phyloP scores from a whole-genome alignment of 2,329 filamentous ascomycete species.

The Phyllosticta citribraziliensis region DNA sequence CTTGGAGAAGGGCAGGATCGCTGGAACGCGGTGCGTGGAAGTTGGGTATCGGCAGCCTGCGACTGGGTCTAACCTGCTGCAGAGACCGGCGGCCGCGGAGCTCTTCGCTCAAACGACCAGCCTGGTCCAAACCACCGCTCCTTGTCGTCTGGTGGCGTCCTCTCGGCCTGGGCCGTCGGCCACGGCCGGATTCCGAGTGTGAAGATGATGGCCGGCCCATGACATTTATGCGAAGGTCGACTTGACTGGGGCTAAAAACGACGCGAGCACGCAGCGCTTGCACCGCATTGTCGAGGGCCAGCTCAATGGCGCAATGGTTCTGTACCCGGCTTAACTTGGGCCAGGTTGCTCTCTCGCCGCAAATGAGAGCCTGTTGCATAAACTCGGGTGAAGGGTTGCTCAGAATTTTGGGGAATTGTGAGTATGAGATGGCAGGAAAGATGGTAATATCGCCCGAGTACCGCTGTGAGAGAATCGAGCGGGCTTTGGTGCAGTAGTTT shows the following conservation, averaged over 20 bases:
- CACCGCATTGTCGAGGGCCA: conserved; percentile 70
- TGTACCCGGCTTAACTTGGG: conserved; percentile 76
- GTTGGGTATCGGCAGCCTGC: neutral
- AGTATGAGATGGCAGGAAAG: conserved; percentile 64
- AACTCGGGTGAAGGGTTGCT: conserved; percentile 80
- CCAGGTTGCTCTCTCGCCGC: conserved; percentile 84
- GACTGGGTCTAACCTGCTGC: neutral
- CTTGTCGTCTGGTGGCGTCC: conserved; percentile 1
- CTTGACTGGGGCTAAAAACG: conserved; percentile 57
- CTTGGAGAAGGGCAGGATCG: conserved; percentile 7
- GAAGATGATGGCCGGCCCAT: conserved; percentile 15
- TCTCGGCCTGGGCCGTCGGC: neutral
- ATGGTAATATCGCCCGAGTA: conserved; percentile 97
- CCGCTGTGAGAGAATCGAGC: conserved; percentile 75
- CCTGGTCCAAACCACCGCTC: conserved; percentile 2
- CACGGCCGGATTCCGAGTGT: conserved; percentile 8
- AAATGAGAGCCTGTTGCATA: conserved; percentile 67
- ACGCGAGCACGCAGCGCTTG: conserved; percentile 57
- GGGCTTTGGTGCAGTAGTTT: conserved; percentile 65
- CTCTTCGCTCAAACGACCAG: neutral
- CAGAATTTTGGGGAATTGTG: conserved; percentile 66
- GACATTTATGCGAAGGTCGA: conserved; percentile 24
- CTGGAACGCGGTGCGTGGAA: neutral
- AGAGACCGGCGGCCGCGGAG: neutral
- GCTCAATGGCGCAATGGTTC: conserved; percentile 80